Conservation (phyloP, 192 early-diverging fungal genomes). For the Cladochytrium replicatum region DNA sequence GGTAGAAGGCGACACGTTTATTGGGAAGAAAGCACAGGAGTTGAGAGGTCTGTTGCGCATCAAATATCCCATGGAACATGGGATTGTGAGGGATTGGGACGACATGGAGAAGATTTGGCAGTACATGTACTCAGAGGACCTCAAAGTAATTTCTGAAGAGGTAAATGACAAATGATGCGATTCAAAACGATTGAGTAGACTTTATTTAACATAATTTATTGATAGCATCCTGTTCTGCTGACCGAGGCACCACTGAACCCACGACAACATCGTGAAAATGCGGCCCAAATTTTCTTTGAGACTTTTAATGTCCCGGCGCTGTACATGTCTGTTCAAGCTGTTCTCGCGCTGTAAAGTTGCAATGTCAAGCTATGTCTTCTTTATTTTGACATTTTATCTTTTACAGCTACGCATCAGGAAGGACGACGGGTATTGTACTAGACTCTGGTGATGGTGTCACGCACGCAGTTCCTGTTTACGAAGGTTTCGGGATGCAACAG, state of each 20-base stretch:
- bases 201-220: no score
- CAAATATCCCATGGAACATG: slow-evolving; percentile 94
- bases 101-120: slow-evolving; percentile 99
- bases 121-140: slow-evolving; percentile 92
- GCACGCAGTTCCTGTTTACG: slow-evolving; percentile 90
- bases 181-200: no score
- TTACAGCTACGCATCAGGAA: slow-evolving; percentile 81
- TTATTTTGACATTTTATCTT: no score
- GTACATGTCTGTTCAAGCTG: slow-evolving; percentile 94
- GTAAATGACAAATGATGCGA: no score
- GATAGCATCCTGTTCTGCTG: slow-evolving; percentile 88
- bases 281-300: slow-evolving; percentile 96
- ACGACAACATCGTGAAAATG: slow-evolving; percentile 79
- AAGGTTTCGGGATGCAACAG: slow-evolving; percentile 92
- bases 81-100: slow-evolving; percentile 94
- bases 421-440: slow-evolving; percentile 94
- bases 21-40: slow-evolving; percentile 93
- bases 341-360: slow-evolving; percentile 85
- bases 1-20: slow-evolving; percentile 90
- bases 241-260: slow-evolving; percentile 97
- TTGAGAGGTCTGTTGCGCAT: slow-evolving; percentile 87
- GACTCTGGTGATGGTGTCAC: slow-evolving; percentile 96
- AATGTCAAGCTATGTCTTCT: no score
- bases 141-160: slow-evolving; percentile 91
- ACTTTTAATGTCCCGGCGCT: slow-evolving; percentile 98